Conservation (phyloP, 129 eudicot species). For the Ambrosia trifida region DNA sequence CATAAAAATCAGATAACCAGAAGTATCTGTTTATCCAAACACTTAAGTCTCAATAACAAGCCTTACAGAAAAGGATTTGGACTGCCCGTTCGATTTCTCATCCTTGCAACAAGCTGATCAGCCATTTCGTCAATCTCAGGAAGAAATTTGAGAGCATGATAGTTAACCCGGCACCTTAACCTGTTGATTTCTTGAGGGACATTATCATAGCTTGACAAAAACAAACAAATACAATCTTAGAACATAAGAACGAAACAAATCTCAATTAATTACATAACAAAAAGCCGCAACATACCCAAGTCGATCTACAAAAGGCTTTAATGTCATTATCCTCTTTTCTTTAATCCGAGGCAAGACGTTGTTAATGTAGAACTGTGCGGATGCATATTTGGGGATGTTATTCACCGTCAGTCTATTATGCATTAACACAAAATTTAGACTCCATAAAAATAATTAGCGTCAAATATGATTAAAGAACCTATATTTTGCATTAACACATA, state of each 20-base stretch:
- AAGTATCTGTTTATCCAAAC: neutral
- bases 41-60: neutral
- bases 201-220: slow-evolving; percentile 77
- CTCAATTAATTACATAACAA: neutral
- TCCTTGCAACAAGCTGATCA: slow-evolving; percentile 75
- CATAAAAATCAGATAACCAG: neutral
- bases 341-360: slow-evolving; percentile 92
- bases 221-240: slow-evolving; percentile 3
- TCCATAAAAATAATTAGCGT: neutral
- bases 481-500: too few relatives aligned
- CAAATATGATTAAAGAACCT: neutral
- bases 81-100: slow-evolving; percentile 90
- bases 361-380: slow-evolving; percentile 92
- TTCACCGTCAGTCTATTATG: slow-evolving; percentile 85
- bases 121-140: slow-evolving; percentile 97
- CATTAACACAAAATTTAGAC: slow-evolving; percentile 14
- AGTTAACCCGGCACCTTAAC: slow-evolving; percentile 91
- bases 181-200: slow-evolving; percentile 95
- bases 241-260: neutral
- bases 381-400: slow-evolving; percentile 95
- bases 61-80: slow-evolving; percentile 90
- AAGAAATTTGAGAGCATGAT: slow-evolving; percentile 95
- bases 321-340: slow-evolving; percentile 97
- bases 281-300: slow-evolving; percentile 68
- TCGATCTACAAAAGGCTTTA: slow-evolving; percentile 97